Base-by-base conservation (phyloP, 208 protist genomes). In the Crithidia expoeki region DNA sequence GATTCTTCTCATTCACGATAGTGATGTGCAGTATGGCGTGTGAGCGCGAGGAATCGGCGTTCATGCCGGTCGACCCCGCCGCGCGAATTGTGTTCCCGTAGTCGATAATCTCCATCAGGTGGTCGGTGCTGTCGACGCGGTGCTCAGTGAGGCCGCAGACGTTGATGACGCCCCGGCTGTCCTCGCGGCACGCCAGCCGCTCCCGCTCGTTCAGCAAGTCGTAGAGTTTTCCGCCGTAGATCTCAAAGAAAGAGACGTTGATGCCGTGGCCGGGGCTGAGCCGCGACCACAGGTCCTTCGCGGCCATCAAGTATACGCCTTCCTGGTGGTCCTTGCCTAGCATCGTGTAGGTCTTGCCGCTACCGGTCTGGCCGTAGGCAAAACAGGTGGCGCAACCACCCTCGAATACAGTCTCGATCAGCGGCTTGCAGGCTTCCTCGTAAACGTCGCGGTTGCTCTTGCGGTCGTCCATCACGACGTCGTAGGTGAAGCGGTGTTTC, bases 401-500 rank as follows among this genome's bases (percentile, higher is more conserved):
- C 47, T 94, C 92, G 62, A 96, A 96, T 25, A 97, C 86, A 14
- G 89, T 93, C 51, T 96, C 88, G 36, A 98, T 90, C 17, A 98
- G 85, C 14, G 91, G 85, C 68, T 90, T 92, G 72, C 88, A 97
- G 14, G 97, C 83, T 30, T 93, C 64, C 61, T 92, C 81, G 78
- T 96, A 98, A 7, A 98, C 93, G 64, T 94, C 87, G 42, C 78
- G 76, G 74, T 99, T 98, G 72, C 67, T 90, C 57, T 94, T 82
- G 46, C 68, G 83, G 62, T 98, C 93, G 57, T 97, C 93, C 57
- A 99, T 94, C 23, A 98, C 97, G 28, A 97, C 80, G 75, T 99
- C 98, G 73, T 98, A 99, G 27, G 85, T 86, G 75, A 99, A 99
- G 38, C 91, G 87, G 64, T 99, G 98, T 76, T 96, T 96, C 56